phyloP scores from a whole-genome alignment of 2,329 filamentous ascomycete genomes.

The Penicillium crustosum region DNA sequence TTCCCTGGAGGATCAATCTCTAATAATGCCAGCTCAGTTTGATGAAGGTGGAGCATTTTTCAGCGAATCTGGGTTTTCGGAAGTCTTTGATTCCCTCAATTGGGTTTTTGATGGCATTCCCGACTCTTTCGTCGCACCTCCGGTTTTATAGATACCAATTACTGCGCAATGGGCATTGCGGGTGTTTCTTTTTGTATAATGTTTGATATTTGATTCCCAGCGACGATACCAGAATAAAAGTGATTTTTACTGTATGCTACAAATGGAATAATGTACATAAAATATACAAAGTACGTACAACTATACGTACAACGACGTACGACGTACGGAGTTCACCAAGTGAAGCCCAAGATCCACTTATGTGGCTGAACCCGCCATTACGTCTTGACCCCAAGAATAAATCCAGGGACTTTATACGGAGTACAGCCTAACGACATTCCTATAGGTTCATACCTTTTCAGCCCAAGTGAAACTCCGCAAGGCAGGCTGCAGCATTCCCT shows the following conservation, averaged over 20 bases:
- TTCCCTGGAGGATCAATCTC: slow-evolving; percentile 31
- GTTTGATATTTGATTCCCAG: slow-evolving; percentile 9
- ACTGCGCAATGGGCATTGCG: neutral
- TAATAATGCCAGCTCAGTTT: slow-evolving; percentile 38
- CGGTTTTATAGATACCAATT: slow-evolving; percentile 28
- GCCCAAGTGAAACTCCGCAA: neutral
- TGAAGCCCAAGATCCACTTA: slow-evolving; percentile 1
- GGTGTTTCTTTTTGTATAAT: slow-evolving; percentile 2
- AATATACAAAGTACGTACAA: neutral
- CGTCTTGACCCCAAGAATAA: neutral
- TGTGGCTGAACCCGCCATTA: slow-evolving; percentile 8
- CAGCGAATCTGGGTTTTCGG: slow-evolving; percentile 56
- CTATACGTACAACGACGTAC: neutral
- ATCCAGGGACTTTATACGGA: neutral
- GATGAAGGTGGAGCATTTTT: slow-evolving; percentile 40
- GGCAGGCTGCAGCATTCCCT: slow-evolving; percentile 7
- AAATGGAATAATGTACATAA: neutral
- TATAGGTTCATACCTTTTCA: neutral
- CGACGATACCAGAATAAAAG: slow-evolving; percentile 18
- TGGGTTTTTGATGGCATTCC: slow-evolving; percentile 88
- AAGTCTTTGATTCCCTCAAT: slow-evolving; percentile 84
- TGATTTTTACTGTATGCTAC: neutral
- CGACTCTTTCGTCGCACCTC: slow-evolving; percentile 54
- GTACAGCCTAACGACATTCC: neutral
- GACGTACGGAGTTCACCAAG: neutral